Conservation (phyloP, 805 yeast genomes). For the Dipodascus albidus region DNA sequence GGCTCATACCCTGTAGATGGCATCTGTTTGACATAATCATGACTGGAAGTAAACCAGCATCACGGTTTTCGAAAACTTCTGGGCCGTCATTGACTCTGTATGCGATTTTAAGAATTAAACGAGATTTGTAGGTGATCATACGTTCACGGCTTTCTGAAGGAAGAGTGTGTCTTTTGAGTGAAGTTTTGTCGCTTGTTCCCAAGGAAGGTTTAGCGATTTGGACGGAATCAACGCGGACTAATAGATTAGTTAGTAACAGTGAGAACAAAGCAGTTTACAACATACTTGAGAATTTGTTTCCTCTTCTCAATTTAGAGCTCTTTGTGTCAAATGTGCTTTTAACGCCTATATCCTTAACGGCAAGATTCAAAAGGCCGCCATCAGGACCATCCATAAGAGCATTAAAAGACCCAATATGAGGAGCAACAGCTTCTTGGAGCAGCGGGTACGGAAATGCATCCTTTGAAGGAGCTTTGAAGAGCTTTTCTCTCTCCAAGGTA, state of each 20-base stretch:
- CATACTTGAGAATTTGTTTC: conserved; percentile 59
- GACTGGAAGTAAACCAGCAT: conserved; percentile 82
- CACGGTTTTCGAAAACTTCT: conserved; percentile 67
- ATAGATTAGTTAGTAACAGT: neutral
- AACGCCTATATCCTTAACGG: conserved; percentile 78
- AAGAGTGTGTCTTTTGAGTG: conserved; percentile 63
- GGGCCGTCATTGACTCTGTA: conserved; percentile 89
- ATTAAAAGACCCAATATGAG: conserved; percentile 93
- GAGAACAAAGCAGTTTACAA: neutral
- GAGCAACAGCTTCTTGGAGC: conserved; percentile 79
- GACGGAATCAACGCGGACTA: conserved; percentile 76
- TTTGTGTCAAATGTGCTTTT: conserved; percentile 76
- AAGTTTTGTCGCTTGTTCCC: conserved; percentile 55
- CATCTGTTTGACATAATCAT: conserved; percentile 90
- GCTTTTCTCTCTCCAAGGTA: conserved; percentile 78
- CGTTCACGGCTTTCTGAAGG: conserved; percentile 91
- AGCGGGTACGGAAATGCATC: conserved; percentile 75
- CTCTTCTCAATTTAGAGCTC: conserved; percentile 47
- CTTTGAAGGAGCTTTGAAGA: conserved; percentile 82
- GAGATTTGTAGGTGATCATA: conserved; percentile 69
- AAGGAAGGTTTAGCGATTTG: conserved; percentile 82
- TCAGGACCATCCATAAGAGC: conserved; percentile 78
- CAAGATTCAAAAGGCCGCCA: conserved; percentile 70
- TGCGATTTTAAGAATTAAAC: conserved; percentile 62
- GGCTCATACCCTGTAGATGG: conserved; percentile 75